Evolutionary conservation across 2,329 filamentous ascomycete species (phyloP).

Genomic region (Diaporthe sp.): DNA sequence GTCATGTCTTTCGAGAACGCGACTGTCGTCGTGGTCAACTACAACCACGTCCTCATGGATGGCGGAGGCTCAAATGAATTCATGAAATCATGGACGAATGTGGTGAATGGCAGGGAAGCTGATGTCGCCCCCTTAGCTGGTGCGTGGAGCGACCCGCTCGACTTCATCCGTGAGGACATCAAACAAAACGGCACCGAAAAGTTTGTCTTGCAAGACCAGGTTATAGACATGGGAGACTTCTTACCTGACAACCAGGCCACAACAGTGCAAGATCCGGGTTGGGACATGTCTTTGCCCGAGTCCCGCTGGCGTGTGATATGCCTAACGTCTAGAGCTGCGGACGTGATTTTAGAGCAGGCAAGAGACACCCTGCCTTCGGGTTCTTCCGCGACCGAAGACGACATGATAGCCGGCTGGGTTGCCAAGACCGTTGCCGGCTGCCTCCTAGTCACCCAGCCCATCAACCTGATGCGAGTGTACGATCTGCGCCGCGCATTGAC

Average conservation of each 20-base stretch:
- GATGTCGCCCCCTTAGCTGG: neutral
- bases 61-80: neutral
- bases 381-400: neutral
- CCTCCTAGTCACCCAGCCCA: neutral
- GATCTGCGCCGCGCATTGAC: neutral
- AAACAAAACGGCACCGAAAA: neutral
- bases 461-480: neutral
- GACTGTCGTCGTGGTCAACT: neutral
- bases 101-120: neutral
- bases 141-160: neutral
- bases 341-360: neutral
- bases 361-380: neutral
- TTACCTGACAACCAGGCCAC: neutral
- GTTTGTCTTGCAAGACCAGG: neutral
- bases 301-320: neutral
- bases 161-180: neutral
- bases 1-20: neutral
- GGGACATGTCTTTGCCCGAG: conserved; percentile 5
- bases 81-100: neutral
- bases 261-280: neutral
- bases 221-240: neutral
- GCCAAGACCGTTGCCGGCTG: neutral
- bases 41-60: neutral
- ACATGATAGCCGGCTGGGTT: conserved; percentile 6
- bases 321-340: neutral